Percentiles rank a stretch among this genome's conserved stretches.
These are phyloP conservation scores for Suillus lakei DNA, from an alignment of 768 basidiomycete species.

Conservation along the genomic window DNA sequence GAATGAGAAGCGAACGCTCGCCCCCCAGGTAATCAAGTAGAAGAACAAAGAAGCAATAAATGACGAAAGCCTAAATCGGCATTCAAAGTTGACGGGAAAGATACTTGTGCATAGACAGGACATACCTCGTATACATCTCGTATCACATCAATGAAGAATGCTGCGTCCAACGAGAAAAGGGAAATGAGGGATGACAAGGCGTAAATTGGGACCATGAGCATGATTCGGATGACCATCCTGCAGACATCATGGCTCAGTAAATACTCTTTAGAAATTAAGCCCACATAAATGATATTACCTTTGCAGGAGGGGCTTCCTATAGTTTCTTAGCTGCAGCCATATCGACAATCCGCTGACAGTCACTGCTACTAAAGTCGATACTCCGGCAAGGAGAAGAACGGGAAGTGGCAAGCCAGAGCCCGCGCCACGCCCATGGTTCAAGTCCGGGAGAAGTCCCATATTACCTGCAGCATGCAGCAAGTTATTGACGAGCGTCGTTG, in stretches of 20 bases:
- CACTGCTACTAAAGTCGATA: conserved; percentile 72
- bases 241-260: conserved; percentile 8
- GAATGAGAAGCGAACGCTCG: conserved; percentile 89
- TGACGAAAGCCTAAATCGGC: conserved; percentile 78
- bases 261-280: conserved; percentile 2
- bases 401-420: conserved; percentile 63
- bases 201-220: conserved; percentile 97
- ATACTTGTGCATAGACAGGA: not conserved
- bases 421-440: conserved; percentile 44
- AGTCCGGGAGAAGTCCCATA: conserved; percentile 22
- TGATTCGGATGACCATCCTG: conserved; percentile 92
- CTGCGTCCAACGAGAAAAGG: conserved; percentile 90
- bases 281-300: conserved; percentile 47
- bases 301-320: conserved; percentile 81
- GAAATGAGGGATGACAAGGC: conserved; percentile 91
- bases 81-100: not conserved
- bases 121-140: conserved; percentile 95
- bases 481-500: not conserved
- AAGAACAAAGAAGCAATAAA: conserved; percentile 90
- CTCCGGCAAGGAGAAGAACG: conserved; percentile 65
- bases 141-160: conserved; percentile 94
- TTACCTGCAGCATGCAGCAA: conserved; percentile 1
- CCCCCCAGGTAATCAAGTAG: conserved; percentile 88
- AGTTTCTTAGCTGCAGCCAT: conserved; percentile 82
- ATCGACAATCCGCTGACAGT: conserved; percentile 76